Evolutionary conservation across 2,329 filamentous ascomycete species (phyloP).

Genomic region (Arthrobotrys pseudoclavata): DNA sequence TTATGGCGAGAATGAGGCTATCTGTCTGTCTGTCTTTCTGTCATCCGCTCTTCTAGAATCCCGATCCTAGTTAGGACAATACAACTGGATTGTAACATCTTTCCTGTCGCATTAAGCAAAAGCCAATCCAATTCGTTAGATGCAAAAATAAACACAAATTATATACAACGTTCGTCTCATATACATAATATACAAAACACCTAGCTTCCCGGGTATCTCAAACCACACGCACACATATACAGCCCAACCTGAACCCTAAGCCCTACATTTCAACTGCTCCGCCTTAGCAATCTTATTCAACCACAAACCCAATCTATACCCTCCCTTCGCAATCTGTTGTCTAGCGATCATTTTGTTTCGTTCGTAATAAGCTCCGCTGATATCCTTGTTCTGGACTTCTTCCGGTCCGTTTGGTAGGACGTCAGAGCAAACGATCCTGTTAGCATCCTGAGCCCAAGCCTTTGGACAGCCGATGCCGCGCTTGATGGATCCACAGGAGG

Average conservation of each 20-base stretch:
- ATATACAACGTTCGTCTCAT: constrained; percentile 13
- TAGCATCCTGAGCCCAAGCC: constrained; percentile 75
- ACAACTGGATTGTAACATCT: not conserved
- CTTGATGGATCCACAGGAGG: constrained; percentile 71
- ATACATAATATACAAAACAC: constrained; percentile 12
- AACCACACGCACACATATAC: not conserved
- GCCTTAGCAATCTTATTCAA: constrained; percentile 71
- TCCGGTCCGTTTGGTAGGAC: constrained; percentile 74
- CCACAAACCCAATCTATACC: constrained; percentile 76
- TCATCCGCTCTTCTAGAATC: constrained; percentile 9
- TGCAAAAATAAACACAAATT: not conserved
- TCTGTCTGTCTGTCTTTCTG: constrained; percentile 3
- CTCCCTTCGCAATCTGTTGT: constrained; percentile 76
- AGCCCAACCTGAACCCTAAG: not conserved
- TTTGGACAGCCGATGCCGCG: constrained; percentile 72
- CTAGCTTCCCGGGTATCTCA: constrained; percentile 29
- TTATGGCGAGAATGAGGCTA: constrained; percentile 6
- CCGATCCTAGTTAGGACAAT: not conserved
- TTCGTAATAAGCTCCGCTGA: constrained; percentile 75
- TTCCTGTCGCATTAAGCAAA: constrained; percentile 1
- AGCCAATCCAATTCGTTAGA: constrained; percentile 2
- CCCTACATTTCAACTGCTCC: constrained; percentile 37
- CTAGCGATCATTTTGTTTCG: constrained; percentile 75
- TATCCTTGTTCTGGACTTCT: constrained; percentile 74
- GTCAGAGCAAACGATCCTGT: constrained; percentile 72